These are phyloP conservation scores for Mortierella alpina DNA, from an alignment of 192 early-diverging fungal genomes.

Conservation along the genomic window DNA sequence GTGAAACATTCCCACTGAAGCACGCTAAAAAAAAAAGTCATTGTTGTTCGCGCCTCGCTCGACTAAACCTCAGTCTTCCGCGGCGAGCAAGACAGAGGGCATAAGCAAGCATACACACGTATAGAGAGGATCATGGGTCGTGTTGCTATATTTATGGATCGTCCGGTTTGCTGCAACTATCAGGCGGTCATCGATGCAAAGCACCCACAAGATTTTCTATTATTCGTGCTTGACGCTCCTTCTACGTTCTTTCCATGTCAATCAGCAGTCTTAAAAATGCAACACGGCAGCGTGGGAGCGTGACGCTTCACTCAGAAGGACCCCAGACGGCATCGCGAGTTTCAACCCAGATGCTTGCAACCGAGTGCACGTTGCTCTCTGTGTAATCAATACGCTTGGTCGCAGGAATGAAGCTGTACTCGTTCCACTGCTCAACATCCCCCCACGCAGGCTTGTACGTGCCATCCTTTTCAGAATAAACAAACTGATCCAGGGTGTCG, in stretches of 20 bases:
- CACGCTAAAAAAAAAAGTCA: too few relatives aligned
- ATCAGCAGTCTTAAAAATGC: not conserved
- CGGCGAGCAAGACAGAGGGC: too few relatives aligned
- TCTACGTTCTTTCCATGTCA: not conserved
- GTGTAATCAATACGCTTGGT: constrained; percentile 25
- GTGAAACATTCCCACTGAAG: too few relatives aligned
- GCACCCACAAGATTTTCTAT: not conserved
- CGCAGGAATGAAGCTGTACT: constrained; percentile 29
- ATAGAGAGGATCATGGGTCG: too few relatives aligned
- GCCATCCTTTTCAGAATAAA: not conserved
- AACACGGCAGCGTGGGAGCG: too few relatives aligned
- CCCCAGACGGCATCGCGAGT: constrained; percentile 22
- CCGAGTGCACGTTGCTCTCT: constrained; percentile 29
- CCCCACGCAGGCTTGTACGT: constrained; percentile 8
- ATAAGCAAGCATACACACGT: too few relatives aligned
- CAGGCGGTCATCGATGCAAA: too few relatives aligned
- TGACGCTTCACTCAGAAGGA: not conserved
- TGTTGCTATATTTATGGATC: too few relatives aligned
- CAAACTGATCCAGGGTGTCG: not conserved
- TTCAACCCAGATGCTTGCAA: constrained; percentile 21
- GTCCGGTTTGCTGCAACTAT: too few relatives aligned
- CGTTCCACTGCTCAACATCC: constrained; percentile 18
- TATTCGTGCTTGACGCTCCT: not conserved
- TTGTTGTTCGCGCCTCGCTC: too few relatives aligned
- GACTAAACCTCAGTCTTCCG: too few relatives aligned